Evolutionary conservation across 106 monocot species (phyloP).

Genomic region (Dendrobium catenatum): DNA sequence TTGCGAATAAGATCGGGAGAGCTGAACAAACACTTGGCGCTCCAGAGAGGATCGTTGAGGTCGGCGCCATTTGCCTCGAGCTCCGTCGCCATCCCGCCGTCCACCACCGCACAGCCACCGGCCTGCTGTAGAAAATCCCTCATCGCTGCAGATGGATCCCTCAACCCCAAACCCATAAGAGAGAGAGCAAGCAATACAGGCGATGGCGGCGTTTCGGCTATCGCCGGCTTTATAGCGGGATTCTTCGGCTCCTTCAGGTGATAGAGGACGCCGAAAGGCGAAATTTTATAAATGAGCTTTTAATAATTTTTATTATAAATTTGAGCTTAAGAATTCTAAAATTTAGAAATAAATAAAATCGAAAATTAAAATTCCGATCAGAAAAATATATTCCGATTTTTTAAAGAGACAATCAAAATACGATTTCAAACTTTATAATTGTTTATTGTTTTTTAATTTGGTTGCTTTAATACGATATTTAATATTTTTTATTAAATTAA

Average conservation of each 20-base stretch:
- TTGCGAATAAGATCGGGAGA: slow-evolving; percentile 74
- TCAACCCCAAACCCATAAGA: slow-evolving; percentile 4
- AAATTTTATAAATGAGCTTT: no score
- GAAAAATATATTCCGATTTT: no score
- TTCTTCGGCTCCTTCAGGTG: background rate
- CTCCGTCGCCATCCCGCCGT: slow-evolving; percentile 92
- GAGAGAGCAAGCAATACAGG: background rate
- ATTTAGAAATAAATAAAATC: no score
- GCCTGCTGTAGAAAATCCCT: slow-evolving; percentile 29
- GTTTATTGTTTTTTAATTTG: no score
- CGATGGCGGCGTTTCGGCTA: background rate
- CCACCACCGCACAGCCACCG: slow-evolving; percentile 71
- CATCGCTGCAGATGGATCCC: slow-evolving; percentile 9
- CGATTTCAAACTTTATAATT: no score
- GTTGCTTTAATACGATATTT: no score
- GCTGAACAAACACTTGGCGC: slow-evolving; percentile 61
- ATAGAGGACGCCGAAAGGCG: no score
- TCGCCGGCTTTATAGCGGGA: background rate
- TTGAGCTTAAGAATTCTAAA: no score
- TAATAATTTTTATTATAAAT: no score
- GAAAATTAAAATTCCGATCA: no score
- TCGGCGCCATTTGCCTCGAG: slow-evolving; percentile 85
- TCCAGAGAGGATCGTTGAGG: slow-evolving; percentile 90
- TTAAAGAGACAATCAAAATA: no score
- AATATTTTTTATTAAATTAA: no score